Conservation (phyloP, 768 basidiomycete genomes). For the Naganishia vaughanmartiniae region DNA sequence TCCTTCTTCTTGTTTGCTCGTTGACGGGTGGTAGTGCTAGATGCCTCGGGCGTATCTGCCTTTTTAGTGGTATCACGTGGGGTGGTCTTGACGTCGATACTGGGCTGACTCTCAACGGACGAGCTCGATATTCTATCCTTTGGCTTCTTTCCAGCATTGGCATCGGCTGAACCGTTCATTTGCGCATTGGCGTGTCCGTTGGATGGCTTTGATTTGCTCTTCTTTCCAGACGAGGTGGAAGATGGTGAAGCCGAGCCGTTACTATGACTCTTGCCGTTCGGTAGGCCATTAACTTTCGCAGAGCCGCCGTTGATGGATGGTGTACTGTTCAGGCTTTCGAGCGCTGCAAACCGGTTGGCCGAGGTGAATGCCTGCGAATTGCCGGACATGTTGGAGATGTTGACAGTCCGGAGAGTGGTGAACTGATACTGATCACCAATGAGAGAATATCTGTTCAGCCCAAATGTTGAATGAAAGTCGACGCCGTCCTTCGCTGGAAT, state of each 20-base stretch:
- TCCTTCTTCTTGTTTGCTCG: neutral
- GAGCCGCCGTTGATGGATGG: slow-evolving; percentile 2
- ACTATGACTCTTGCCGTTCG: neutral
- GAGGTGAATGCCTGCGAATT: slow-evolving; percentile 5
- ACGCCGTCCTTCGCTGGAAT: no score
- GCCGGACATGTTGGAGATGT: neutral
- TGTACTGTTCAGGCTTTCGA: slow-evolving; percentile 3
- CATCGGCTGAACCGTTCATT: neutral
- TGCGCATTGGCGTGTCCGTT: slow-evolving; percentile 9
- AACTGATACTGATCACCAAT: neutral
- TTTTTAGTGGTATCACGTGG: neutral
- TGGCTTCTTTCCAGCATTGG: slow-evolving; percentile 6
- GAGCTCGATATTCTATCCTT: slow-evolving; percentile 7
- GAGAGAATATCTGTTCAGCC: neutral
- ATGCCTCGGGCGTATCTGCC: neutral
- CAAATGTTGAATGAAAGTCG: neutral
- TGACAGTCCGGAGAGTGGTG: neutral
- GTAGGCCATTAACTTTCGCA: neutral
- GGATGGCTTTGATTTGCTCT: neutral
- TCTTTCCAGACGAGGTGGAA: neutral
- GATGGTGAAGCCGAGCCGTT: neutral
- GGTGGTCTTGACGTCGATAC: slow-evolving; percentile 8
- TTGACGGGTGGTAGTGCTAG: slow-evolving; percentile 9
- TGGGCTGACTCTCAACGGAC: slow-evolving; percentile 11
- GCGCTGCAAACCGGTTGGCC: slow-evolving; percentile 20